These are phyloP conservation scores for Casaregolazyma suthepensis DNA, from an alignment of 1,139 yeast species.

Conservation along the genomic window DNA sequence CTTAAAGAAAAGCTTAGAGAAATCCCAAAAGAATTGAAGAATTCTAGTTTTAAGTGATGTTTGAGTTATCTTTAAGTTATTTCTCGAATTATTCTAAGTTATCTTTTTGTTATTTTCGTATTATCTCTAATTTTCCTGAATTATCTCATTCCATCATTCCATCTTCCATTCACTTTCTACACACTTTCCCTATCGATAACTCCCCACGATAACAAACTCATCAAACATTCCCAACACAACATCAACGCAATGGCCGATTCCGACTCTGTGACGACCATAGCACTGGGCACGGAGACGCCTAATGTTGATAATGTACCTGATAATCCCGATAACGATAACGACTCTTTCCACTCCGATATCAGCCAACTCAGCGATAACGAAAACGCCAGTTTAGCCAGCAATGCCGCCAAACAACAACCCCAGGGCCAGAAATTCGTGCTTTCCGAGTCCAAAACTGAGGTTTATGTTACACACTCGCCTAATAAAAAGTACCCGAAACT, in stretches of 20 bases:
- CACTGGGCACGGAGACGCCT: neutral
- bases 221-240: neutral
- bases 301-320: neutral
- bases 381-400: neutral
- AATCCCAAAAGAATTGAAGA: no score
- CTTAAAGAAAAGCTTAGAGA: no score
- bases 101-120: no score
- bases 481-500: conserved; percentile 16
- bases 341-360: neutral
- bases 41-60: no score
- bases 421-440: conserved; percentile 25
- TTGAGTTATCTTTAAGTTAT: no score
- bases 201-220: neutral
- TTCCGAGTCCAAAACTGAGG: conserved; percentile 23
- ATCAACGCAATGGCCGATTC: neutral
- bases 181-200: no score
- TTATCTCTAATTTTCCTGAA: no score
- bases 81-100: no score
- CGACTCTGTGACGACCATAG: neutral
- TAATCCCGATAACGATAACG: neutral
- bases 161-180: no score
- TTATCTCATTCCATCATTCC: no score
- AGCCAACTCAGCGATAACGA: neutral
- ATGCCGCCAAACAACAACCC: conserved; percentile 1
- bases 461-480: conserved; percentile 22